Base-by-base conservation (phyloP, 768 basidiomycete species). In the Trametes elegans region DNA sequence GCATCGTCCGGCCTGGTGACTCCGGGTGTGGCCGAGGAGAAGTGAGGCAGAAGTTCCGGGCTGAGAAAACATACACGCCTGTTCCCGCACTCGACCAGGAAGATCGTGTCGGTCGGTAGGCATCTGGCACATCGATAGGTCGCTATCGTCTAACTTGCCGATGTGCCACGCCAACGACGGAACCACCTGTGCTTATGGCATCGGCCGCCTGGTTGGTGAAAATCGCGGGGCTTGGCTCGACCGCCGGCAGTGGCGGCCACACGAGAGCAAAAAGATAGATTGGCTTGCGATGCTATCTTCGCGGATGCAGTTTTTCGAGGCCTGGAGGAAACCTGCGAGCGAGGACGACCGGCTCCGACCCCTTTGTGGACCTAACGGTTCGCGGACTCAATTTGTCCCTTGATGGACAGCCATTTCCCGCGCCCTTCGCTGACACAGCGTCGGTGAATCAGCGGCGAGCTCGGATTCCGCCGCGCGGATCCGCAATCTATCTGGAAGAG, bases 301-400 rank as follows among this genome's bases (percentile, higher is more conserved):
- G 19, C 56, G 56, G 50, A 50, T 47, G 50, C 56, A 52, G 26
- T 57, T 10, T 14, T 21, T 6, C 16, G 29, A 21, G 26, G 38
- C 29, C 26, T 32, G 43, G 42, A 29, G 49, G 48, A 52, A 52
- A 52, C 47, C 45, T 41, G 31, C 26, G n/a, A 11, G 44, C 18
- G 36, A 36, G 46, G 52, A 39, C 36, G 29, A 27, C 55, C 56
- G 56, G 56, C 49, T 32, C 49, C 43, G 45, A 49, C 56, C 52
- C 48, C 56, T 56, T 56, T 34, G 43, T 47, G 49, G 39, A 57
- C 49, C 50, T 35, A 57, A 57, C 35, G 56, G 49, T 57, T 57
- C 56, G 56, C 56, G 56, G 56, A 57, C 52, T 34, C 50, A 52
- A 48, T 53, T 29, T 52, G 43, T 34, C 50, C 45, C 45, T 31